These are phyloP conservation scores for Tephrocybe sp. DNA, from an alignment of 768 basidiomycete genomes.

Conservation along the genomic window DNA sequence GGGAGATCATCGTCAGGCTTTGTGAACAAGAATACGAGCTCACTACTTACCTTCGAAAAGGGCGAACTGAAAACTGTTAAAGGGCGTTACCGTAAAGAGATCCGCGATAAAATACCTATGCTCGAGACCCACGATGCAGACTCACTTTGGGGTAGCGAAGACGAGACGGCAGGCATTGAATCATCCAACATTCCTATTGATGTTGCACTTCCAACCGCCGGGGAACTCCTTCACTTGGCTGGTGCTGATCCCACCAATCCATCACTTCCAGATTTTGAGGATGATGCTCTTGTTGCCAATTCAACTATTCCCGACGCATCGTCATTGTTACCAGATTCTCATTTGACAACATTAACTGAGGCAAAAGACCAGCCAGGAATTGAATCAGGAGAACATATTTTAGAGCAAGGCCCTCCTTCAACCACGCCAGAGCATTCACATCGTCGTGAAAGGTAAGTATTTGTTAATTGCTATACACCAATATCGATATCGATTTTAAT, in stretches of 20 bases:
- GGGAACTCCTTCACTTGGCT: slow-evolving; percentile 49
- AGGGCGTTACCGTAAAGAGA: slow-evolving; percentile 31
- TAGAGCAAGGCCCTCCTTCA: background rate
- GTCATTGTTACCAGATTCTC: background rate
- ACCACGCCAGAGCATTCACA: slow-evolving; percentile 1
- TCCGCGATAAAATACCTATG: background rate
- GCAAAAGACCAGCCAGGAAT: background rate
- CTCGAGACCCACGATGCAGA: slow-evolving; percentile 2
- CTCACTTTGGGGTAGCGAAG: slow-evolving; percentile 8
- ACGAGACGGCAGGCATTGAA: slow-evolving; percentile 17
- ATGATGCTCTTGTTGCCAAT: slow-evolving; percentile 19
- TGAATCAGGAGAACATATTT: too few relatives aligned
- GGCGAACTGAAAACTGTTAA: slow-evolving; percentile 50
- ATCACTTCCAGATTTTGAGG: slow-evolving; percentile 56
- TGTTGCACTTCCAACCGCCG: slow-evolving; percentile 30
- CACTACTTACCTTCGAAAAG: slow-evolving; percentile 52
- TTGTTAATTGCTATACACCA: background rate
- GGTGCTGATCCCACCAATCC: slow-evolving; percentile 39
- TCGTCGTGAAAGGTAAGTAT: slow-evolving; percentile 24
- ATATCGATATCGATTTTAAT: slow-evolving; percentile 8
- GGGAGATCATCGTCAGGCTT: slow-evolving; percentile 48
- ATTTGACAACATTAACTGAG: background rate
- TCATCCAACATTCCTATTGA: background rate
- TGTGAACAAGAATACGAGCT: slow-evolving; percentile 39
- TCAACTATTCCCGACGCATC: background rate